These are phyloP conservation scores for Colletotrichum cuscutae DNA, from an alignment of 2,329 filamentous ascomycete species.

Conservation along the genomic window DNA sequence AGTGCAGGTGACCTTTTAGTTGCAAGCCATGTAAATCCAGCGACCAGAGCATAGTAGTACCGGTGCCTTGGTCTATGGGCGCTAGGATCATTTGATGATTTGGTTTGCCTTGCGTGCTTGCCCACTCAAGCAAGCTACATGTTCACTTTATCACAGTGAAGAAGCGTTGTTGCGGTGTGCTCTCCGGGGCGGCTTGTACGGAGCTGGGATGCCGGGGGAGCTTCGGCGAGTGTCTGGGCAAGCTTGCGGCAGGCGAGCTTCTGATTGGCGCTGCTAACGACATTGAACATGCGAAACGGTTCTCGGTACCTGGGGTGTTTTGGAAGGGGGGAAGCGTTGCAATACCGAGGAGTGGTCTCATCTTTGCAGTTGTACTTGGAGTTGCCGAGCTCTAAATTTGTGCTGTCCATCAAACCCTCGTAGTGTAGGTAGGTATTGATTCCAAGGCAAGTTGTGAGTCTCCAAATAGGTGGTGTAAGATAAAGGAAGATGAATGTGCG, in stretches of 20 bases:
- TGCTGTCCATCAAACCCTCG: not conserved
- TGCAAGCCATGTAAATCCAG: not conserved
- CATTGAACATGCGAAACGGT: constrained; percentile 23
- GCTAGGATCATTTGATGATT: not conserved
- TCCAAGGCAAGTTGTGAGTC: no score
- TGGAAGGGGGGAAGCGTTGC: not conserved
- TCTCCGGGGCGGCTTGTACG: not conserved
- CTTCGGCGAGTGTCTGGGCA: not conserved
- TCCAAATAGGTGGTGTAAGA: no score
- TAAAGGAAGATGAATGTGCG: not conserved
- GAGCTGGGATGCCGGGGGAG: not conserved
- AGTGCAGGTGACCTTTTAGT: constrained; percentile 17
- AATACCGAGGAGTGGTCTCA: not conserved
- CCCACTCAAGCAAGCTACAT: no score
- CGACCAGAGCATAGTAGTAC: not conserved
- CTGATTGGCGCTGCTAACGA: constrained; percentile 33
- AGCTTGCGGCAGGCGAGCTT: not conserved
- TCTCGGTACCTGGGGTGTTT: constrained; percentile 8
- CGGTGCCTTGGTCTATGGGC: not conserved
- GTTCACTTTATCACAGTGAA: not conserved
- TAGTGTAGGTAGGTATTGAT: not conserved
- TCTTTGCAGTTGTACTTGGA: not conserved
- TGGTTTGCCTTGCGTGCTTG: no score
- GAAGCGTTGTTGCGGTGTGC: not conserved
- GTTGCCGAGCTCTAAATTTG: no score